Base-by-base conservation (phyloP, 768 basidiomycete species). In the Boletus subcaerulescens region DNA sequence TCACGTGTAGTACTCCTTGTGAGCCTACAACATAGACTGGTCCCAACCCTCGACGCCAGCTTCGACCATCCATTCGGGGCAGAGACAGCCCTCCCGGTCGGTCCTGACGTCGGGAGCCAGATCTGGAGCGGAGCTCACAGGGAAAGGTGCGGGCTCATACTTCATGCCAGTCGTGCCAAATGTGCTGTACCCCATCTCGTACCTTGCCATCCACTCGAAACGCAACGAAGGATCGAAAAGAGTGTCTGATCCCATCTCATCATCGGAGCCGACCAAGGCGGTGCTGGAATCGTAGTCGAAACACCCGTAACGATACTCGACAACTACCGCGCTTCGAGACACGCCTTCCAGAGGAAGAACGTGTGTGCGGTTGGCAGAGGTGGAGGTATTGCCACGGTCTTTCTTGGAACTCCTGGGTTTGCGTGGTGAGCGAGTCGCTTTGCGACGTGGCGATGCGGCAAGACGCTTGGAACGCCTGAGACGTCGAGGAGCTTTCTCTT, bases 21-120 rank as follows among this genome's bases (percentile, higher is more conserved):
- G 48, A 4, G 32, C 18, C 5, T 41, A 26, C 26, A 54, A 33
- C 15, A 14, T 14, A 18, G 59, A 53, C 6, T 41, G 1, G 11
- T 58, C 48, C 64, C 64, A 62, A 2, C 62, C 62, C 5, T 57
- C 58, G 45, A 48, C 17, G 1, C 60, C 46, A 11, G 33, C 39
- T 31, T 65, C 52, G 44, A 44, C 45, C 64, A 65, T 65, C 64
- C 64, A 65, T 9, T 65, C 64, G n/a, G 64, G 56, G 13, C 58
- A 65, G 5, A 65, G 52, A 47, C 60, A 63, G n/a, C 55, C 63
- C 2, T 60, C 55, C 13, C 32, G 57, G 6, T 32, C 32, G 0
- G 42, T 45, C 18, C 5, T 18, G 8, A 7, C 2, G 11, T 55
- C 41, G 22, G 36, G 7, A 4, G 11, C 22, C 26, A 6, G 18